These are phyloP conservation scores for Pseudotulostoma volvatum DNA, from an alignment of 495 filamentous ascomycete genomes.

Conservation along the genomic window DNA sequence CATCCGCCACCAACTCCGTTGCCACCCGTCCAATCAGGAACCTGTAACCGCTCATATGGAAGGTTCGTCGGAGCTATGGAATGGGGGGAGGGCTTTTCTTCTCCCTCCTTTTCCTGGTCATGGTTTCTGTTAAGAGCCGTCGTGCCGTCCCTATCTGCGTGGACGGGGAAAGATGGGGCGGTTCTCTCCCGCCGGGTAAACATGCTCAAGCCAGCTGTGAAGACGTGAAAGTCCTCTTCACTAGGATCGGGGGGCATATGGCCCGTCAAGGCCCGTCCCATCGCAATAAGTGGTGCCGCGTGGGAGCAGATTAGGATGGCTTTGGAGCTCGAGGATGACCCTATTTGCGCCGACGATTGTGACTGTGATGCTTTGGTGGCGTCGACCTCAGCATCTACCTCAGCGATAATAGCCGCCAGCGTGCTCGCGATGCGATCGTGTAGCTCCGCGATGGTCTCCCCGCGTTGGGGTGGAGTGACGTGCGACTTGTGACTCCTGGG, in stretches of 20 bases:
- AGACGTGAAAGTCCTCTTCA: slow-evolving; percentile 70
- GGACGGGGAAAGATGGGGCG: too few species aligned
- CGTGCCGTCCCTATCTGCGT: too few species aligned
- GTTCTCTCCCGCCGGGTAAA: slow-evolving; percentile 29
- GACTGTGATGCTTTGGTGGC: slow-evolving; percentile 13
- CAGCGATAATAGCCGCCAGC: slow-evolving; percentile 50
- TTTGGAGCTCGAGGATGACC: slow-evolving; percentile 20
- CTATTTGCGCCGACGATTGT: slow-evolving; percentile 4
- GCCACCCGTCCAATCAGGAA: slow-evolving; percentile 43
- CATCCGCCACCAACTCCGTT: slow-evolving; percentile 67
- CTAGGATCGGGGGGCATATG: slow-evolving; percentile 48
- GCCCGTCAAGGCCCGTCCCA: slow-evolving; percentile 66
- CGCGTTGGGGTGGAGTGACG: slow-evolving; percentile 47
- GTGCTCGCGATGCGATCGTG: slow-evolving; percentile 64
- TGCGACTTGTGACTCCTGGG: slow-evolving; percentile 37
- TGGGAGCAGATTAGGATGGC: slow-evolving; percentile 76
- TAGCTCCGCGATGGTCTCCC: slow-evolving; percentile 62
- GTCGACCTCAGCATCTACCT: slow-evolving; percentile 43
- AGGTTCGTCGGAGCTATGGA: slow-evolving; percentile 14
- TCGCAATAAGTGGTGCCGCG: slow-evolving; percentile 72
- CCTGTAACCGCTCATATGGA: slow-evolving; percentile 19
- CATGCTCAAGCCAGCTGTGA: slow-evolving; percentile 62
- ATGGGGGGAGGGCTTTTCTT: slow-evolving; percentile 1
- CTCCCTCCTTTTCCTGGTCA: not conserved
- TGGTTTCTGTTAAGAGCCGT: slow-evolving; percentile 17